phyloP scores from a whole-genome alignment of 352 stramenopile species.

The Phytophthora pisi region DNA sequence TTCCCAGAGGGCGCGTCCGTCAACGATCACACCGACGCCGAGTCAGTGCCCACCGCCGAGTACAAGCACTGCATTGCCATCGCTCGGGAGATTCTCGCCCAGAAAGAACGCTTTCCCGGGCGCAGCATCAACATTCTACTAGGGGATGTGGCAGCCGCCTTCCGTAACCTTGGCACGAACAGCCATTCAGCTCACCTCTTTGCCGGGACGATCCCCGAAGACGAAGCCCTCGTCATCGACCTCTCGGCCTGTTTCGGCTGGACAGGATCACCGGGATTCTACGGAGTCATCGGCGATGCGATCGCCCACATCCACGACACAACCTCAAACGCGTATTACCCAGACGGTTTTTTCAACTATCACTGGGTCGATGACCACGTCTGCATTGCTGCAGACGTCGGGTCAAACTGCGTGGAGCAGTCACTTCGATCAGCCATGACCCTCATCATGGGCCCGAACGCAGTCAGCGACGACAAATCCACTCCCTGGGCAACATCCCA shows the following conservation, averaged over 20 bases:
- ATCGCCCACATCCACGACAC: background rate
- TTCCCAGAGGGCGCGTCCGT: no score
- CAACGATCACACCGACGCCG: no score
- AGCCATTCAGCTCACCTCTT: background rate
- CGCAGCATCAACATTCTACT: background rate
- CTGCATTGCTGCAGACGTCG: background rate
- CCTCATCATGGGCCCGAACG: no score
- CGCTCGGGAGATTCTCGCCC: background rate
- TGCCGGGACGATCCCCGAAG: background rate
- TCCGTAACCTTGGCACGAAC: background rate
- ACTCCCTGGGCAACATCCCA: no score
- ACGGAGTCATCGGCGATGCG: background rate
- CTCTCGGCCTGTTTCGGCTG: background rate
- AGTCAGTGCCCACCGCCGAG: no score
- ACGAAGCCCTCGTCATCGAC: background rate
- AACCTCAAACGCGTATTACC: background rate
- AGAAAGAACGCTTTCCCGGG: background rate
- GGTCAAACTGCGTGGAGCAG: background rate
- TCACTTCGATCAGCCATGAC: no score
- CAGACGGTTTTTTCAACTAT: background rate
- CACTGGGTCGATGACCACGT: background rate
- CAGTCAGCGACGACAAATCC: no score
- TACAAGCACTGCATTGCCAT: no score
- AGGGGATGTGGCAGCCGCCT: background rate
- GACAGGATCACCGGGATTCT: background rate